Conservation (phyloP, 1,139 yeast genomes). For the Kodamaea suecica region DNA sequence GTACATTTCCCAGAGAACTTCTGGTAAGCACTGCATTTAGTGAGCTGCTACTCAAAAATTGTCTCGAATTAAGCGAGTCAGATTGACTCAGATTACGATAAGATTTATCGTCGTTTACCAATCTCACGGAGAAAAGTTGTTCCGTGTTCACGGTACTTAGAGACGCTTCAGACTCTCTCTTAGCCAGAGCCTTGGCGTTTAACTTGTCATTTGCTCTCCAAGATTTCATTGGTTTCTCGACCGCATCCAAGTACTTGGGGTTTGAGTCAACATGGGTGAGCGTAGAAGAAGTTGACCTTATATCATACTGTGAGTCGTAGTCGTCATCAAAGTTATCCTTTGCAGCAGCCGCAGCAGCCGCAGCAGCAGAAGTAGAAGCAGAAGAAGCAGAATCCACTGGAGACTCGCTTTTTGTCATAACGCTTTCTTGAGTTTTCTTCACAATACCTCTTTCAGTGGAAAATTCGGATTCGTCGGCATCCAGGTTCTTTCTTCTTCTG, state of each 20-base stretch:
- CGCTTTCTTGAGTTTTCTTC: not conserved
- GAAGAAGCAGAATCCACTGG: not conserved
- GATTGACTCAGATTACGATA: conserved; percentile 28
- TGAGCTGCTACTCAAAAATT: conserved; percentile 30
- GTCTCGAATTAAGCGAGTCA: conserved; percentile 25
- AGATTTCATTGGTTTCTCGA: conserved; percentile 54
- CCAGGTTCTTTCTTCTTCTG: conserved; percentile 28
- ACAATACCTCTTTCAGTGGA: conserved; percentile 9
- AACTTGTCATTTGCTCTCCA: conserved; percentile 63
- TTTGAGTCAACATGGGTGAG: conserved; percentile 38
- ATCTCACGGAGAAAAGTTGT: conserved; percentile 74
- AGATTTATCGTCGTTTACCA: conserved; percentile 54
- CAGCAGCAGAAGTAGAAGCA: conserved; percentile 1
- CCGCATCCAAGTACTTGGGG: conserved; percentile 30
- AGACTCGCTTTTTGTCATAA: not conserved
- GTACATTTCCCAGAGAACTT: conserved; percentile 45
- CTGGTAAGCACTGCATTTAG: conserved; percentile 28
- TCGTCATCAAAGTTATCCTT: conserved; percentile 24
- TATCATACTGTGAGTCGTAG: conserved; percentile 18
- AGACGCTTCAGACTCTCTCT: conserved; percentile 59
- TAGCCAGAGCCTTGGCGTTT: conserved; percentile 21
- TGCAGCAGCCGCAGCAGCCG: not conserved
- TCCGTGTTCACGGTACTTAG: conserved; percentile 84
- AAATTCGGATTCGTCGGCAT: conserved; percentile 26
- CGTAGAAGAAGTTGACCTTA: conserved; percentile 30